Evolutionary conservation across 768 basidiomycete species (phyloP), one percentile per base, ranked within the genome.

Genomic region (Arthromyces matolae): DNA sequence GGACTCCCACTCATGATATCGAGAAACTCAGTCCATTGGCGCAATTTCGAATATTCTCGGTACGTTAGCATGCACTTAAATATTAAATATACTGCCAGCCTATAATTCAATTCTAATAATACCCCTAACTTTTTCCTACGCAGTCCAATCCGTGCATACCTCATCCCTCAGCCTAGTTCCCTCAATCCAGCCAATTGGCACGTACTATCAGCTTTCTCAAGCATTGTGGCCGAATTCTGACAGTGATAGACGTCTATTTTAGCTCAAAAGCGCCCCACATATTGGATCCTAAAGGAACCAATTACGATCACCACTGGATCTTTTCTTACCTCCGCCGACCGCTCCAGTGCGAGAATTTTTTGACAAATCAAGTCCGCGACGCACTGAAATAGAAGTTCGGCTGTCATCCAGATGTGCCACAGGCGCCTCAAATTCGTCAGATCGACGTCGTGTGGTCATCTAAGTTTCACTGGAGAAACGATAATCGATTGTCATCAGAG

Each of bases 261-360:
- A 45, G 57, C 62, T 65, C 58, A 42, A 52, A 60, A 55, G 49
- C 49, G 56, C 52, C 37, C 22, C 36, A 39, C 59, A 64, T 64
- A 65, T 67, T 62, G 57, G 68, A 66, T 57, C 61, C 66, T 62
- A 65, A 62, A 64, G 52, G 42, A n/a, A 54, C 65, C 63, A 64
- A 66, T 62, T 52, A 52, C 61, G 66, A 71, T 70, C 66, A 62
- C 44, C 14, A 53, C 46, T 57, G 59, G 55, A 44, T 53, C 56
- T 56, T 65, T 61, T 61, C 73, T 71, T 79, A 77, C 74, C 73
- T 77, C 77, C 78, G 75, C 76, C 77, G 78, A 78, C 70, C 29
- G 20, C 35, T 54, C 51, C 62, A 62, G 67, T 66, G 63, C 64
- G 29, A 47, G 28, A 39, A 42, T 44, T 54, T 45, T 49, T 33